Percentiles rank a stretch among this genome's conserved stretches.
Conservation (phyloP, 75 land plant species). For the Cryptomeria japonica region DNA sequence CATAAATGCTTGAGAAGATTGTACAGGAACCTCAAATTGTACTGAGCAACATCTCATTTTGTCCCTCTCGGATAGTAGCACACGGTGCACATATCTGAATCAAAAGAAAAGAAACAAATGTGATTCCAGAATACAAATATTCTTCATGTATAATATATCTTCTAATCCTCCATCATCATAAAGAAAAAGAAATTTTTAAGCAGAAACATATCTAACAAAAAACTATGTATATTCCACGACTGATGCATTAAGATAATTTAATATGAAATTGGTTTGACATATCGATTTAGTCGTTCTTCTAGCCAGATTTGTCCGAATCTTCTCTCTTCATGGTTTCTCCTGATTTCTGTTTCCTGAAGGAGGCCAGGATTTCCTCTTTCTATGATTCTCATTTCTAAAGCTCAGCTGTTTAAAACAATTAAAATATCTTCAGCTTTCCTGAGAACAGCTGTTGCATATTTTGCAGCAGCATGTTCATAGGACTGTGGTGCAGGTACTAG, state of each 20-base stretch:
- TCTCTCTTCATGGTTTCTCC: neutral
- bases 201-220: neutral
- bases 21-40: slow-evolving; percentile 68
- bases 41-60: slow-evolving; percentile 85
- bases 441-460: neutral
- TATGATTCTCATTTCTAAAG: neutral
- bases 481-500: neutral
- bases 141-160: neutral
- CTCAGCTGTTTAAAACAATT: neutral
- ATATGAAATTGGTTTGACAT: neutral
- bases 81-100: slow-evolving; percentile 79
- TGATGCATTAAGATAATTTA: neutral
- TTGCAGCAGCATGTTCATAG: neutral
- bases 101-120: neutral
- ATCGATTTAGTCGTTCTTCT: neutral
- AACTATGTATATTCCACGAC: neutral
- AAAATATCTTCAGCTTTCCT: neutral
- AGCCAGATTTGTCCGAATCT: neutral
- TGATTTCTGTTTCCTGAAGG: neutral
- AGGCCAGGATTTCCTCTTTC: neutral
- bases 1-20: slow-evolving; percentile 75
- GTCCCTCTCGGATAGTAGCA: slow-evolving; percentile 72
- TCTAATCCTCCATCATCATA: neutral
- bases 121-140: neutral
- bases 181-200: neutral